Percentiles rank a stretch among this genome's conserved stretches.
Conservation (phyloP, 2,329 filamentous ascomycete genomes). For the Aspergillus fructus region DNA sequence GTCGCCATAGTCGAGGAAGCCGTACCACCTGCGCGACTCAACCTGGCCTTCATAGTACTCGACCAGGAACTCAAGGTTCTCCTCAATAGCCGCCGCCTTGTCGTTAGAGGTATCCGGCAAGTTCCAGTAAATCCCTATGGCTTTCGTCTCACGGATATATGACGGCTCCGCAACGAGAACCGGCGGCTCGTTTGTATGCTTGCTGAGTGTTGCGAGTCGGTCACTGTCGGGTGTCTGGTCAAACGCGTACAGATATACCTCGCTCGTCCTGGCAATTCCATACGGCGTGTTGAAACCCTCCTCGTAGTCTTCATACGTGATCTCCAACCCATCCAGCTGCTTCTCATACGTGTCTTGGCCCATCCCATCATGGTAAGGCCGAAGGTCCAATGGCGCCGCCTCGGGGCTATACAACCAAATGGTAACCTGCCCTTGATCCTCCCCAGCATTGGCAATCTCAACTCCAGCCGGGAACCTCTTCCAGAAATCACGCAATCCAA, state of each 20-base stretch:
- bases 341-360: slow-evolving; percentile 57
- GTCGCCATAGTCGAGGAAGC: slow-evolving; percentile 63
- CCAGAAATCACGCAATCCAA: slow-evolving; percentile 63
- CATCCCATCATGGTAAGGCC: slow-evolving; percentile 59
- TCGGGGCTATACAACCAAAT: slow-evolving; percentile 62
- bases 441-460: slow-evolving; percentile 54
- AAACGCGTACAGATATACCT: slow-evolving; percentile 56
- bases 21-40: slow-evolving; percentile 61
- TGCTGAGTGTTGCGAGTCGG: slow-evolving; percentile 41
- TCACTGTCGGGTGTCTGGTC: slow-evolving; percentile 47
- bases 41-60: slow-evolving; percentile 58
- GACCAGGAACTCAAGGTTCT: slow-evolving; percentile 56
- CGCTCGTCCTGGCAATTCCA: slow-evolving; percentile 59
- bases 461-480: slow-evolving; percentile 61
- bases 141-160: slow-evolving; percentile 1
- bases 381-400: slow-evolving; percentile 56
- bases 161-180: neutral
- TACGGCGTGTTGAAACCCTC: slow-evolving; percentile 55
- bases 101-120: slow-evolving; percentile 10
- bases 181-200: neutral
- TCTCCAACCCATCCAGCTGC: slow-evolving; percentile 60
- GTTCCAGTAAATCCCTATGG: slow-evolving; percentile 1
- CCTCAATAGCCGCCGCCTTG: slow-evolving; percentile 47
- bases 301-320: slow-evolving; percentile 66
- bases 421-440: slow-evolving; percentile 54